Conservation (phyloP, 2,329 filamentous ascomycete species). For the Claviceps monticola region DNA sequence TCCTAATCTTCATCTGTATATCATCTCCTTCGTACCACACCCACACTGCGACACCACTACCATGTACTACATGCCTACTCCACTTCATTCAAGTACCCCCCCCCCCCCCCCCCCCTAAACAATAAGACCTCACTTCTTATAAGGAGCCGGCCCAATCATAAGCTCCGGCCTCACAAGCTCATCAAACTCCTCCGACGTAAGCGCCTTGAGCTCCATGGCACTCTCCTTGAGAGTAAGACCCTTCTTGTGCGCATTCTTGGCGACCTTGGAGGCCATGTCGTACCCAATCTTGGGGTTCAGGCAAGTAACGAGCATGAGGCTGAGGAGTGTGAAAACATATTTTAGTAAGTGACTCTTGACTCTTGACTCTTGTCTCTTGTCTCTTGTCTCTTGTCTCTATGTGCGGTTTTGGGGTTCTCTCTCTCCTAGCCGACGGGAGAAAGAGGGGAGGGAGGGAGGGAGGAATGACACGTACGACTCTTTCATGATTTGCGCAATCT, state of each 20-base stretch:
- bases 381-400: background rate
- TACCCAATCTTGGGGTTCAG: conserved; percentile 95
- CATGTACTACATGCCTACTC: too few relatives aligned
- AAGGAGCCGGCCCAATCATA: conserved; percentile 72
- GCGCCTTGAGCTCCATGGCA: conserved; percentile 81
- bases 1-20: conserved; percentile 6
- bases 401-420: too few relatives aligned
- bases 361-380: background rate
- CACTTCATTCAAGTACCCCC: too few relatives aligned
- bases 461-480: conserved; percentile 56
- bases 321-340: conserved; percentile 21
- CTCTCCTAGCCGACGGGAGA: too few relatives aligned
- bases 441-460: too few relatives aligned
- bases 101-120: too few relatives aligned
- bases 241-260: conserved; percentile 99
- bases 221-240: conserved; percentile 85
- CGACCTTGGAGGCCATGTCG: conserved; percentile 92
- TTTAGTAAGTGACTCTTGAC: background rate
- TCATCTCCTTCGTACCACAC: conserved; percentile 16
- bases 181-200: conserved; percentile 84
- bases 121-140: conserved; percentile 24
- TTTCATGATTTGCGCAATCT: conserved; percentile 80
- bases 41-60: too few relatives aligned
- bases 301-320: conserved; percentile 96
- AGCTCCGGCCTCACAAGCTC: conserved; percentile 80